phyloP scores from a whole-genome alignment of 2,329 filamentous ascomycete species.

The Alternaria metachromatica region DNA sequence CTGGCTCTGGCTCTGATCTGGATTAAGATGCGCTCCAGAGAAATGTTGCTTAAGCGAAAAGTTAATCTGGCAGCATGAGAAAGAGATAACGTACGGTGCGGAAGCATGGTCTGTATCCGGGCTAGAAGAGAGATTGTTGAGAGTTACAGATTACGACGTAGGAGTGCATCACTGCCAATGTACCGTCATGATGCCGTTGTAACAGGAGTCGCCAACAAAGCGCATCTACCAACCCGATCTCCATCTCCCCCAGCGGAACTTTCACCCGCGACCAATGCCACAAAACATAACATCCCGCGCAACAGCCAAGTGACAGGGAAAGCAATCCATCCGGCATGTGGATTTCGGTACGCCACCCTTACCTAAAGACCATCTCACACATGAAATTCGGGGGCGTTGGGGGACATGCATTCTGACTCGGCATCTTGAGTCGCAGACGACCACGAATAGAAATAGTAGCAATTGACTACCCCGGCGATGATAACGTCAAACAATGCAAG shows the following conservation, averaged over 20 bases:
- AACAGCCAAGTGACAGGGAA: neutral
- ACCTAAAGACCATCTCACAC: no score
- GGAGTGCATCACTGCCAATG: neutral
- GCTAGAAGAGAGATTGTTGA: neutral
- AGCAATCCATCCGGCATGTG: neutral
- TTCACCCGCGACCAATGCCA: neutral
- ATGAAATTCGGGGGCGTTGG: neutral
- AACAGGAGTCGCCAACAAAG: neutral
- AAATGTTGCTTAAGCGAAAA: neutral
- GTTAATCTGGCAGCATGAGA: neutral
- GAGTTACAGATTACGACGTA: neutral
- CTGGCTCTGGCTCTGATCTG: neutral
- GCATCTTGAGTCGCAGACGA: neutral
- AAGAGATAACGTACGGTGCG: neutral
- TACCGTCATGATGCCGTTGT: neutral
- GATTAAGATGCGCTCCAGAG: neutral
- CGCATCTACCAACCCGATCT: neutral
- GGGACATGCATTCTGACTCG: neutral
- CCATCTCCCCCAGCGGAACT: neutral
- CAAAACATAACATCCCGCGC: neutral
- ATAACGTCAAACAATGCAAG: neutral
- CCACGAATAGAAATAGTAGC: neutral
- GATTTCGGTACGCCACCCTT: neutral
- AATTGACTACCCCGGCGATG: neutral
- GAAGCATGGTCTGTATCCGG: neutral